phyloP scores from a whole-genome alignment of 164 flowering plant genomes.

The Cinnamomum chago region DNA sequence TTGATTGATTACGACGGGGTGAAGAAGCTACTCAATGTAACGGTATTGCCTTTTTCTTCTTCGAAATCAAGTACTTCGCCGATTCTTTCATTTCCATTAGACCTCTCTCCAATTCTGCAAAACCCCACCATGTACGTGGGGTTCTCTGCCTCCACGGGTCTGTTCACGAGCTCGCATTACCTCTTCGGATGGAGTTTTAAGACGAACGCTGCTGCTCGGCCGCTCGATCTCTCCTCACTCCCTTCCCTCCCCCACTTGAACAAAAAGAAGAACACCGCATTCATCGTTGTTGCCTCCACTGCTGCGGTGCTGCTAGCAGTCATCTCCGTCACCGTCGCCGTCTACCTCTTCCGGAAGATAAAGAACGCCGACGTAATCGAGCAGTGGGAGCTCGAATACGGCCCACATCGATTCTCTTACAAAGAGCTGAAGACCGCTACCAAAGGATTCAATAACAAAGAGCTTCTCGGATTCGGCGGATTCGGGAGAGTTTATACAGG shows the following conservation, averaged over 20 bases:
- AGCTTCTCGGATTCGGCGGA: constrained; percentile 54
- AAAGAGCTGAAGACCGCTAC: constrained; percentile 52
- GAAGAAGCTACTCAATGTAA: constrained; percentile 31
- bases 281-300: constrained; percentile 25
- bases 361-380: constrained; percentile 47
- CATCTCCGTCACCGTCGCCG: neutral
- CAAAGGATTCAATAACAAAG: constrained; percentile 37
- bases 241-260: constrained; percentile 34
- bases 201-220: constrained; percentile 16
- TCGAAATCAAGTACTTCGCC: constrained; percentile 26
- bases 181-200: constrained; percentile 35
- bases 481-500: constrained; percentile 63
- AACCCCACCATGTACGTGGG: constrained; percentile 60
- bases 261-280: constrained; percentile 20
- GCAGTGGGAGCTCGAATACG: constrained; percentile 51
- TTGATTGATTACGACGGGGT: constrained; percentile 66
- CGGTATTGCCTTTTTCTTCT: constrained; percentile 27
- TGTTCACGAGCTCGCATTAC: constrained; percentile 26
- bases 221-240: constrained; percentile 30
- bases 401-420: constrained; percentile 53
- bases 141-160: constrained; percentile 69
- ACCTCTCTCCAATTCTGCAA: constrained; percentile 40
- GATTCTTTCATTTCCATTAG: constrained; percentile 32
- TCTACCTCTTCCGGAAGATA: constrained; percentile 26
- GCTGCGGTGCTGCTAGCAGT: constrained; percentile 6